These are phyloP conservation scores for Triadica sebifera DNA, from an alignment of 345 rosid genomes.

Conservation along the genomic window DNA sequence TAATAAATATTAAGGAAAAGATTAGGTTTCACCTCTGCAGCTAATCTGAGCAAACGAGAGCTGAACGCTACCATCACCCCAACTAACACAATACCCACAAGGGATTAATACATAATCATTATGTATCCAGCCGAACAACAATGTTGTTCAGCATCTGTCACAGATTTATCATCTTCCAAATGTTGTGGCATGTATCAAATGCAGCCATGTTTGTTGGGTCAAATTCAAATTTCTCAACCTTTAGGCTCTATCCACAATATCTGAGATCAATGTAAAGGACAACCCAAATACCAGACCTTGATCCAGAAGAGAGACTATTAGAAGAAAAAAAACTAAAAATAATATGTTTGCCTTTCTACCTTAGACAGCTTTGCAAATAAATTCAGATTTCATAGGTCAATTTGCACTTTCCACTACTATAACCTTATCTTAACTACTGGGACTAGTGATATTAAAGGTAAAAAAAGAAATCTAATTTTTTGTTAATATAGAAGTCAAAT, in stretches of 20 bases:
- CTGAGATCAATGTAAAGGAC: constrained; percentile 54
- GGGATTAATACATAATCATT: not conserved
- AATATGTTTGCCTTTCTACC: no score
- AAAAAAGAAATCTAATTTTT: no score
- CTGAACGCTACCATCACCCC: no score
- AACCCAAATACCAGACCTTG: not conserved
- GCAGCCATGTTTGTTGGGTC: constrained; percentile 39
- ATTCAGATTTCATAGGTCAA: no score
- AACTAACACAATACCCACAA: not conserved
- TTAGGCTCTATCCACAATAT: constrained; percentile 63
- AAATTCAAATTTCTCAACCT: constrained; percentile 58
- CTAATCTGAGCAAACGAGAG: no score
- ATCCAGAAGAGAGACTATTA: not conserved
- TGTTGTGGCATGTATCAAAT: constrained; percentile 53
- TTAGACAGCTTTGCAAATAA: no score
- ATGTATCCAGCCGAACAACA: not conserved
- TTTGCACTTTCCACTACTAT: no score
- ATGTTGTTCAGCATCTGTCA: constrained; percentile 23
- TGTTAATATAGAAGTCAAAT: no score
- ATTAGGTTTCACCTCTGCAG: not conserved
- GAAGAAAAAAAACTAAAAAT: no score
- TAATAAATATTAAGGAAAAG: no score
- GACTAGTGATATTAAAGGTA: no score
- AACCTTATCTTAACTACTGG: no score
- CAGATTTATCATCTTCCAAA: constrained; percentile 69